Conservation (phyloP, 1,284 basidiomycete genomes). For the Microbotryomycetes sp. region DNA sequence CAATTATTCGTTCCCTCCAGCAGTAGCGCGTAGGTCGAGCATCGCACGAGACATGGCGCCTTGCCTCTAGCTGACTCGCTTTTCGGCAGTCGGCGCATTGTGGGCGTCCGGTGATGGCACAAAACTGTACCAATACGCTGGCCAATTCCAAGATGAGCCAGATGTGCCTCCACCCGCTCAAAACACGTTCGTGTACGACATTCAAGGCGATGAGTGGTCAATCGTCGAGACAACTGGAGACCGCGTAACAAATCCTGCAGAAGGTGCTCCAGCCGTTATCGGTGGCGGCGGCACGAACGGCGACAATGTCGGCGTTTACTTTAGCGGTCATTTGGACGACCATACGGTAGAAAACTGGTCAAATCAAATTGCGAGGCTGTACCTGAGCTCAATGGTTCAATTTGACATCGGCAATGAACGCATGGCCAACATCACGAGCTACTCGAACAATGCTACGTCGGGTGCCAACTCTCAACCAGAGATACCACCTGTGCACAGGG, state of each 20-base stretch:
- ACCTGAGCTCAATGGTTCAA: conserved; percentile 28
- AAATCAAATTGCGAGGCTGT: conserved; percentile 31
- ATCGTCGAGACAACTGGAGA: conserved; percentile 28
- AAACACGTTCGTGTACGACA: conserved; percentile 25
- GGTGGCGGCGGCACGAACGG: conserved; percentile 14
- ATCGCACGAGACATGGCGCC: not conserved
- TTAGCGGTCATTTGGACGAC: conserved; percentile 32
- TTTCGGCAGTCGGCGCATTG: conserved; percentile 25
- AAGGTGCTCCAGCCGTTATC: conserved; percentile 31
- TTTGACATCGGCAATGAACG: conserved; percentile 20
- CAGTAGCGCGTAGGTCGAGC: conserved; percentile 25
- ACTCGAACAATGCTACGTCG: conserved; percentile 18
- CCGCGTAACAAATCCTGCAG: conserved; percentile 24
- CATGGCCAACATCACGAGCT: conserved; percentile 23
- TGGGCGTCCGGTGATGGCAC: conserved; percentile 25
- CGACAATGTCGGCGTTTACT: conserved; percentile 31
- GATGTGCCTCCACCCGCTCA: conserved; percentile 25
- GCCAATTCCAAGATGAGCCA: conserved; percentile 31
- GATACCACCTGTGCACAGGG: conserved; percentile 30
- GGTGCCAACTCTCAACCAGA: conserved; percentile 29
- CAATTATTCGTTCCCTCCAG: conserved; percentile 30
- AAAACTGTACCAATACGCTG: conserved; percentile 31
- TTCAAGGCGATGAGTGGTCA: conserved; percentile 17
- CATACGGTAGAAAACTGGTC: conserved; percentile 32
- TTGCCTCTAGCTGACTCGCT: not conserved